Conservation (phyloP, 352 stramenopile species). For the Plasmopara muralis region DNA sequence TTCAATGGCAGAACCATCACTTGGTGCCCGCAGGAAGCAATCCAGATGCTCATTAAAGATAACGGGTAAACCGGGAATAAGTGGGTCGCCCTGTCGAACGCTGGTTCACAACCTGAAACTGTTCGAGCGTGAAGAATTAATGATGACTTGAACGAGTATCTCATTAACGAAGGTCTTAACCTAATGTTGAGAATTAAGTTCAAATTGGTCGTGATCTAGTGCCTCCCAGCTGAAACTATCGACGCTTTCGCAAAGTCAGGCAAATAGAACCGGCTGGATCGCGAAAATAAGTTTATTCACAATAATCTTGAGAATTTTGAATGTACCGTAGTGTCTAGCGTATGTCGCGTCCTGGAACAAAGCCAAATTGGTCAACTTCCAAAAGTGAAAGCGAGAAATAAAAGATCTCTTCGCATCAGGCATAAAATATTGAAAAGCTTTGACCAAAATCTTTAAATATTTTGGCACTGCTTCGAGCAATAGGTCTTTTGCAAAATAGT, state of each 20-base stretch:
- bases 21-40: neutral
- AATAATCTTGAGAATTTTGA: neutral
- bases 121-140: neutral
- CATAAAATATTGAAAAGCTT: neutral
- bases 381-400: neutral
- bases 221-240: slow-evolving; percentile 7
- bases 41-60: neutral
- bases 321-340: neutral
- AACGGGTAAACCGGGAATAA: neutral
- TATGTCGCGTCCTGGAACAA: neutral
- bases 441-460: neutral
- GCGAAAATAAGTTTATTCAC: neutral
- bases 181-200: neutral
- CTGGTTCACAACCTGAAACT: neutral
- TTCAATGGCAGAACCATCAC: neutral
- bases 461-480: neutral
- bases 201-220: neutral
- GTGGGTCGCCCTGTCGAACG: neutral
- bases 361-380: neutral
- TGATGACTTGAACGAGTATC: neutral
- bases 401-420: neutral
- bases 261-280: neutral
- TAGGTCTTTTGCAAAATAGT: slow-evolving; percentile 1
- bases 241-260: slow-evolving; percentile 3
- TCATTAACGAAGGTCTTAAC: neutral